Percentiles rank a stretch among this genome's conserved stretches.
phyloP scores from a whole-genome alignment of 805 yeast species.

The Schizosaccharomyces lindneri region DNA sequence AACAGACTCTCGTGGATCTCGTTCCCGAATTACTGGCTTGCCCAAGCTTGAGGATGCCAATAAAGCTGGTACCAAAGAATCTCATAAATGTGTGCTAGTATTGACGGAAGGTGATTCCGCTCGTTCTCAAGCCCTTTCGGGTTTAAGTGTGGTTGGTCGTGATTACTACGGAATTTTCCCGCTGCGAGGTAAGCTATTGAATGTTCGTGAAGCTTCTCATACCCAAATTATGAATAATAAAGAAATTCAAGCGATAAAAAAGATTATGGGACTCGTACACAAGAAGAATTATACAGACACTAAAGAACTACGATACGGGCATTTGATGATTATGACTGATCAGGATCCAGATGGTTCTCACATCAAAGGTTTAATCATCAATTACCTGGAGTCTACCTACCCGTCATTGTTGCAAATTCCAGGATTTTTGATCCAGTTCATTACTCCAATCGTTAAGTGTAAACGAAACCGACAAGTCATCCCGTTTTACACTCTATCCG shows the following conservation, averaged over 20 bases:
- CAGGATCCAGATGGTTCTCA: conserved; percentile 99
- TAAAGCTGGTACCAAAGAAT: conserved; percentile 83
- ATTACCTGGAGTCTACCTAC: conserved; percentile 76
- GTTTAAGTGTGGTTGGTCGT: conserved; percentile 82
- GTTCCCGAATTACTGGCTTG: conserved; percentile 64
- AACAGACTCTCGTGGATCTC: conserved; percentile 54
- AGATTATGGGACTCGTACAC: conserved; percentile 87
- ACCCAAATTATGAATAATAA: conserved; percentile 82
- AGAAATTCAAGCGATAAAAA: conserved; percentile 84
- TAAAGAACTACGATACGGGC: conserved; percentile 69
- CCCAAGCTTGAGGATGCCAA: conserved; percentile 87
- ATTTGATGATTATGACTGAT: conserved; percentile 97
- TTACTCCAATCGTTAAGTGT: conserved; percentile 88
- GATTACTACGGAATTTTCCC: conserved; percentile 87
- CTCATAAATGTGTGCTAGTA: conserved; percentile 74
- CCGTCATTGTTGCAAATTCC: conserved; percentile 82
- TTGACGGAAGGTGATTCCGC: conserved; percentile 97
- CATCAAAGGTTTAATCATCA: conserved; percentile 83
- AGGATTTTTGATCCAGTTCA: conserved; percentile 77
- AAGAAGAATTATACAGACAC: conserved; percentile 57
- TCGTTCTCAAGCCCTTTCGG: conserved; percentile 70
- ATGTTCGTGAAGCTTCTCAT: conserved; percentile 91
- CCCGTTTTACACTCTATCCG: conserved; percentile 84
- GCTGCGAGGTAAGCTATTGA: conserved; percentile 75
- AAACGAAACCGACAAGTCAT: conserved; percentile 28